Evolutionary conservation across 192 early-diverging fungal species (phyloP), one percentile per base, ranked within the genome.

Genomic region (Thamnidium elegans): DNA sequence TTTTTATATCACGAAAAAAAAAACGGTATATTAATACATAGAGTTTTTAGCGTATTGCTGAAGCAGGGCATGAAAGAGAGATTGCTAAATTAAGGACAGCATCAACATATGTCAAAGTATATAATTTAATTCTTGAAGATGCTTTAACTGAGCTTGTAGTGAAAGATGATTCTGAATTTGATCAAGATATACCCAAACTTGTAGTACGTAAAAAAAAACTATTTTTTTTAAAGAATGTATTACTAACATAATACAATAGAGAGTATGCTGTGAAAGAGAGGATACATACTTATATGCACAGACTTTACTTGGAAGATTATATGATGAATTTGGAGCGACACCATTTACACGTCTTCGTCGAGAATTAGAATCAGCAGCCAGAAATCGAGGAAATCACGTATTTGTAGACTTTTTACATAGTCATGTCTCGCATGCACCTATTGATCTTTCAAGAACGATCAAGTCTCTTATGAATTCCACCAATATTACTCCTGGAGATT

Each of bases 21-120:
- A 30, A 1, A 30, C 31, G 42, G 17, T 66, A 45, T 32, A 43
- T 20, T 52, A 31, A 31, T 50, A 1, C 14, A 17, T 30, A 26
- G 26, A 26, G n/a, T 7, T 43, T 17, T 47, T 69, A 84, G 83
- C 69, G 60, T 58, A 86, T 89, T 59, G 78, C 87, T 13, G 84
- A 89, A 63, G 65, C 78, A 23, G 88, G 87, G 20, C 79, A 86
- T 63, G 77, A 84, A 69, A 70, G 78, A 7, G 89, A 91, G 65
- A 83, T 90, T 66, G 79, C 86, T 43, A 77, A 82, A 50, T 67
- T 89, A 2, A 81, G 77, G 68, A 84, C 87, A 36, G 86, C 89
- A 8, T 83, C 88, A 23, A 78, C 85, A 17, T 84, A 85, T 72
- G 75, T 88, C 1, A 74, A 81, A 13, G 83, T 91, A 19, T 91